Evolutionary conservation across 2,329 filamentous ascomycete genomes (phyloP), one percentile per base, ranked within the genome.

Genomic region (Emmonsia crescens): DNA sequence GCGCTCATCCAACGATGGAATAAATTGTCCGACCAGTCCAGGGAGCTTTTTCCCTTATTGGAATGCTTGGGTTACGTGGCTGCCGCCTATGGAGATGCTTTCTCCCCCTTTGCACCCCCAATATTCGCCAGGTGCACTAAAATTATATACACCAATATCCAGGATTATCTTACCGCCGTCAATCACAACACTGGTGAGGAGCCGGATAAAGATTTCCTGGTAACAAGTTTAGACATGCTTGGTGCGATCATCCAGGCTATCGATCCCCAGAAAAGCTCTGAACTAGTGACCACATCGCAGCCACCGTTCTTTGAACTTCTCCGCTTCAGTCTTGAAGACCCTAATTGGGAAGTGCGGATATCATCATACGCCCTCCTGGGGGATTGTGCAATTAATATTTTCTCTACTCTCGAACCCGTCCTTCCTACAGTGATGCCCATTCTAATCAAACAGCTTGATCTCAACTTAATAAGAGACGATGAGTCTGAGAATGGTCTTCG

Each of bases 51-150:
- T 73, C 92, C 94, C 1, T 79, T 99, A 56, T 81, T 97, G n/a
- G 94, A 97, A 75, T 99, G 94, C 71, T 82, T 99, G 51, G 96
- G 94, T 0, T 99, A 96, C 71, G 89, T 99, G 49, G 89, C 92
- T 57, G 88, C 89, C 69, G 91, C 94, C 2, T 85, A 99, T 49
- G 89, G 89, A 38, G 83, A 87, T 67, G 81, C 83, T 0, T 99
- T 99, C 71, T 83, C 89, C 4, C 89, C 89, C 5, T 99, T 92
- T 71, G 90, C 94, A 0, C 81, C 85, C 62, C 88, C 91, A 5
- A 91, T 99, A 60, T 99, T 97, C 77, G 79, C 82, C 60, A 85
- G 94, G 66, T 97, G 93, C 72, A 87, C 93, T 71, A 88, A 87
- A 74, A 92, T 99, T 69, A 94, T 99, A 68, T 91, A 95, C 72